Conservation (phyloP, 1,139 yeast species). For the Yamadazyma spencermartinsiae region DNA sequence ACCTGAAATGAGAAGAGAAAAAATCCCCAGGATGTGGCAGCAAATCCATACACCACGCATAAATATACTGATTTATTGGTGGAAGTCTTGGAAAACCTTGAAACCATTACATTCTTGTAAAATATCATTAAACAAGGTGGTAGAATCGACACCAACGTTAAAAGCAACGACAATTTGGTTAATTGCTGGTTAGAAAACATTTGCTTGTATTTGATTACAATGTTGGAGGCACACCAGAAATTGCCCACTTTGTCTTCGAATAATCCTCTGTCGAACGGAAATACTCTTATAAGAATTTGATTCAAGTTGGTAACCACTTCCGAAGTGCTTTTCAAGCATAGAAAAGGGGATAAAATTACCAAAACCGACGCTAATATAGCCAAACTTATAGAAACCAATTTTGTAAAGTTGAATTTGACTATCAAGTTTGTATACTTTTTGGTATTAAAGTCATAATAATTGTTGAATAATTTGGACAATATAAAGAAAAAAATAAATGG, state of each 20-base stretch:
- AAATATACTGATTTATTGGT: conserved; percentile 19
- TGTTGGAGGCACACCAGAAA: conserved; percentile 91
- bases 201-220: conserved; percentile 66
- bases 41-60: conserved; percentile 62
- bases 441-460: conserved; percentile 18
- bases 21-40: conserved; percentile 85
- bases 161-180: conserved; percentile 58
- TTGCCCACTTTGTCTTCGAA: conserved; percentile 98
- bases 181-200: conserved; percentile 58
- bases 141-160: conserved; percentile 64
- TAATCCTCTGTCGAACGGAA: conserved; percentile 92
- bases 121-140: conserved; percentile 65
- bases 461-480: conserved; percentile 44
- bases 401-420: conserved; percentile 32
- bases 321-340: conserved; percentile 19
- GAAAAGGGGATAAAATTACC: conserved; percentile 62
- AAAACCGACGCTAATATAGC: conserved; percentile 60
- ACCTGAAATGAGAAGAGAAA: conserved; percentile 92
- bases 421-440: conserved; percentile 11
- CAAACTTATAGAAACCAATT: conserved; percentile 60
- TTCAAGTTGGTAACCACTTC: conserved; percentile 18
- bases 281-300: conserved; percentile 63
- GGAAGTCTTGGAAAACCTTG: conserved; percentile 19
- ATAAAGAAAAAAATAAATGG: conserved; percentile 84
- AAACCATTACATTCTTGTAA: conserved; percentile 48